Evolutionary conservation across 1,139 yeast genomes (phyloP), one percentile per base, ranked within the genome.

Genomic region (Pneumocystis wakefieldiae): DNA sequence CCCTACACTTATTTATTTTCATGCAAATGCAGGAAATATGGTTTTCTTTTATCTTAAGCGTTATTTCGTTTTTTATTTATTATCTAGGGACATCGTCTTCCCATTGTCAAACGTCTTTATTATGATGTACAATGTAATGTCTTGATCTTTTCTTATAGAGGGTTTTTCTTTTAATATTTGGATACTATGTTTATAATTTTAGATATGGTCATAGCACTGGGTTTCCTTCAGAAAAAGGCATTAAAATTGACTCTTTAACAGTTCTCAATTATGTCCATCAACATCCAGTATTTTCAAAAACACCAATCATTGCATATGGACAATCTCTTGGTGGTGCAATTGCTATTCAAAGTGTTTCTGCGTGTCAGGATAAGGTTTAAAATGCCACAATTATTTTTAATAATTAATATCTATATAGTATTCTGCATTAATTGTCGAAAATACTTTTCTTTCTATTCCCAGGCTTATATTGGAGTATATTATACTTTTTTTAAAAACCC

Each of bases 1-100:
- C 24, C 66, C 86, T 67, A 91, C 98, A 0, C 80, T 92, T 8
- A 72, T 94, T 60, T 80, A 92, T 39, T 78, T 90, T 64, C 85
- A 90, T 59, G 98, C 98, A 2, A 92, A 92, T 74, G 98, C 97
- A 1, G 98, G 98, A 3, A 92, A 94, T 73, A 92, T 92, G 64
- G 67, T 63, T 38, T 55, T 38, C 15, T 48, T 42, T 42, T 8
- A 24, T 10, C 14, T 48, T 35, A 8, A 14, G 24, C 8, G 6
- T 2, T 62, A 19, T 17, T 17, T 36, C 7, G 14, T 6, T 3
- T 48, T 29, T 48, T 39, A 62, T 35, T 32, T 14, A 28, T 57
- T 38, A 32, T 38, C 10, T 37, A 64, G 69, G 98, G 98, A 48
- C 92, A 89, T 72, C 85, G 90, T 29, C 77, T 92, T 63, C 97